These are phyloP conservation scores for Tephrocybe sp. DNA, from an alignment of 768 basidiomycete species.

Conservation along the genomic window DNA sequence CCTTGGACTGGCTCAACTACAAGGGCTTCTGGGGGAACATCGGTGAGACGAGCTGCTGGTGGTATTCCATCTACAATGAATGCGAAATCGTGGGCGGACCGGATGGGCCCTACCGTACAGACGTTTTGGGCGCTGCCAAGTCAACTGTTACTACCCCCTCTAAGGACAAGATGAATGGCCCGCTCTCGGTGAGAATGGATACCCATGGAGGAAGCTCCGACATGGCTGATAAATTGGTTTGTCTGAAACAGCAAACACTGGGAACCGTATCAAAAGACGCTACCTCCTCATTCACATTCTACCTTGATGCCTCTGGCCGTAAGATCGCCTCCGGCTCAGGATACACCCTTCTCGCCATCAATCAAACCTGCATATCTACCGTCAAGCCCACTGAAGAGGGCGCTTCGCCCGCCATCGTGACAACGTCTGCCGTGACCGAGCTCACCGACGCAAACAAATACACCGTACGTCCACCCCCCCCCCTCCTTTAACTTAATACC, in stretches of 20 bases:
- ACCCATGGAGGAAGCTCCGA: too few species aligned
- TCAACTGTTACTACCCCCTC: background rate
- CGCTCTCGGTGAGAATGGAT: slow-evolving; percentile 16
- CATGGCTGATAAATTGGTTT: background rate
- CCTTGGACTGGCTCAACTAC: slow-evolving; percentile 18
- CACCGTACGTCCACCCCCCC: slow-evolving; percentile 7
- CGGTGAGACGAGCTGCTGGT: slow-evolving; percentile 17
- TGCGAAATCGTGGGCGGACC: slow-evolving; percentile 17
- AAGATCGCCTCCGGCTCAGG: slow-evolving; percentile 1
- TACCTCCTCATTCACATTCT: slow-evolving; percentile 16
- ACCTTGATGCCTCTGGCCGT: slow-evolving; percentile 6
- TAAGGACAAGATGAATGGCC: slow-evolving; percentile 4
- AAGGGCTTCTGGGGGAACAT: slow-evolving; percentile 19
- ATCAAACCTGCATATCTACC: slow-evolving; percentile 13
- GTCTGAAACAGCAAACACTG: slow-evolving; percentile 17
- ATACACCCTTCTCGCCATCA: slow-evolving; percentile 9
- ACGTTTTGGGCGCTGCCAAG: slow-evolving; percentile 14
- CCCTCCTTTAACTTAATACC: too few species aligned
- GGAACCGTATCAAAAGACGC: slow-evolving; percentile 9
- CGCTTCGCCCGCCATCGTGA: background rate
- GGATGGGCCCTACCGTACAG: slow-evolving; percentile 14
- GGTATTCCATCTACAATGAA: slow-evolving; percentile 15
- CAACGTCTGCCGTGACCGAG: background rate
- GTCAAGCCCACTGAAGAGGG: background rate
- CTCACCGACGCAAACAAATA: slow-evolving; percentile 7